Base-by-base conservation (phyloP, 345 rosid species). In the Eucalyptus shirleyi region DNA sequence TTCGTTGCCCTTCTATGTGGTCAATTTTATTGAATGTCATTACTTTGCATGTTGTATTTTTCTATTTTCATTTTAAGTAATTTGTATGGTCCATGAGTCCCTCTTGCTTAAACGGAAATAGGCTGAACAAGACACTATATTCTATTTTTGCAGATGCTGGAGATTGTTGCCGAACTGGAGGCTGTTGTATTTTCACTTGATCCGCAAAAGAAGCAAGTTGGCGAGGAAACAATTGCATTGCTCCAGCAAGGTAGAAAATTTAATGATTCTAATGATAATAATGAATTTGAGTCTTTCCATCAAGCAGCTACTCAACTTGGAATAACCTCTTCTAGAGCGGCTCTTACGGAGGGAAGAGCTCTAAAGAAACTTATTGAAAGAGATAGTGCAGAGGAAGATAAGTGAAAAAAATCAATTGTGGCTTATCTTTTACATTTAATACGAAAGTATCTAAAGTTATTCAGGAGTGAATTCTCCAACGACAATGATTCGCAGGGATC, bases 361-460 rank as follows among this genome's bases (percentile, higher is more conserved):
- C 93, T 98, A 65, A 98, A 96, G 93, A 97, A 97, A 90, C 98
- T 98, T 49, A 90, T 98, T 65, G 99, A 97, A 80, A 95, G 94
- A 92, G 99, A 99, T 91, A 96, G 97, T 14, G 91, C 90, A 8
- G 99, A 96, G 94, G 99, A 98, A 92, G 99, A 97, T 93, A 96
- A 97, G 91, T 93, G 98, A 32, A 98, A 97, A 89, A 99, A 98
- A 89, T 96, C 98, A 12, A 98, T 98, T 34, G 99, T 96, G 77
- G 98, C 98, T 44, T 98, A 95, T 93, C 98, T 98, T 45, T 94
- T 98, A 86, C 96, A 94, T 90, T 98, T 97, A 62, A 96, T 98
- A 98, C 93, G 99, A 90, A 97, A 95, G 94, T 98, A 97, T 92
- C 97, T 98, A 18, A 96, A 97, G 93, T 92, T 96, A 86, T 97